Conservation (phyloP, 2,329 filamentous ascomycete species). For the Pseudogymnoascus sp. region DNA sequence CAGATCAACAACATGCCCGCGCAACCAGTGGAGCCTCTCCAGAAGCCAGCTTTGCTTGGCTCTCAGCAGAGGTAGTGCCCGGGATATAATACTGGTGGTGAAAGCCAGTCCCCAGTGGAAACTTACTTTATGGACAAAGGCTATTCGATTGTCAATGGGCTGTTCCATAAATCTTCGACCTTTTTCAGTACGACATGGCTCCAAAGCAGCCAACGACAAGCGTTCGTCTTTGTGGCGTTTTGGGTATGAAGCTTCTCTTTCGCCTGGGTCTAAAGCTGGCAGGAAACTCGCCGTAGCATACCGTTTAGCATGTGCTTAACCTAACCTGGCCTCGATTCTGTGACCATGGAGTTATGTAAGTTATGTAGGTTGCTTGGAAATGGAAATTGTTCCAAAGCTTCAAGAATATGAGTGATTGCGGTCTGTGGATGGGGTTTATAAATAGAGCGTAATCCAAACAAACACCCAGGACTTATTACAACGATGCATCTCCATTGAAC, state of each 20-base stretch:
- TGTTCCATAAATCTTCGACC: neutral
- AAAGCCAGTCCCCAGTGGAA: neutral
- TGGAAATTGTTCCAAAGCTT: neutral
- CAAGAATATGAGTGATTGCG: conserved; percentile 7
- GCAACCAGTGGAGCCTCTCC: conserved; percentile 40
- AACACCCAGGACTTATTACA: neutral
- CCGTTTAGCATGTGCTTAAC: conserved; percentile 1
- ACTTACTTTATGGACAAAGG: neutral
- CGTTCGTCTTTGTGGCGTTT: conserved; percentile 4
- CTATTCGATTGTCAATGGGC: neutral
- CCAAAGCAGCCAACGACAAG: neutral
- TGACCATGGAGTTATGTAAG: neutral
- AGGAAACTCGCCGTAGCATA: neutral
- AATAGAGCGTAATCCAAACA: neutral
- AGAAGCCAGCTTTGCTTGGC: conserved; percentile 28
- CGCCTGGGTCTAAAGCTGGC: conserved; percentile 1
- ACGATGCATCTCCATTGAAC: neutral
- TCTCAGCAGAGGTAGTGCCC: conserved; percentile 21
- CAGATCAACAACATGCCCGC: conserved; percentile 70
- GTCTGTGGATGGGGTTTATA: neutral
- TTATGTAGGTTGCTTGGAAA: neutral
- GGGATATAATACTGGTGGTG: neutral
- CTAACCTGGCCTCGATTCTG: conserved; percentile 3
- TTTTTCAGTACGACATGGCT: neutral
- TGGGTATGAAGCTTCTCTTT: neutral